These are phyloP conservation scores for Patellifolia procumbens DNA, from an alignment of 179 eudicot genomes.

Conservation along the genomic window DNA sequence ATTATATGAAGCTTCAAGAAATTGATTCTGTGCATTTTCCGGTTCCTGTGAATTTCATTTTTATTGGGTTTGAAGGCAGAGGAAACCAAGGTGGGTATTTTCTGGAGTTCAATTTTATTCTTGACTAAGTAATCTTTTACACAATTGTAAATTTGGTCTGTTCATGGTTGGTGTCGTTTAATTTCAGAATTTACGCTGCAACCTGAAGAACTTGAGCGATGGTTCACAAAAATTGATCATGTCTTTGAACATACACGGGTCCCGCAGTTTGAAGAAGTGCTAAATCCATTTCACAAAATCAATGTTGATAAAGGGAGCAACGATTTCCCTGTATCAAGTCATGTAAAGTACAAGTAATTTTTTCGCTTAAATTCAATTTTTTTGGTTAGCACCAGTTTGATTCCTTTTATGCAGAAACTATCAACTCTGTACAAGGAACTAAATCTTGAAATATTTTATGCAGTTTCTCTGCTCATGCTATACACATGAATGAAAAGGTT, in stretches of 20 bases:
- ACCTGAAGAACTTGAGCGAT: slow-evolving; percentile 88
- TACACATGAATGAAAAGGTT: slow-evolving; percentile 88
- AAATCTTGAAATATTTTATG: slow-evolving; percentile 28
- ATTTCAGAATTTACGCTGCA: slow-evolving; percentile 69
- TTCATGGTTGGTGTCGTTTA: slow-evolving; percentile 8
- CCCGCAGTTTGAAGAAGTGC: slow-evolving; percentile 77
- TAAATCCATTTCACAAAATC: slow-evolving; percentile 76
- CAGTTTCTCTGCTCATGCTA: slow-evolving; percentile 96
- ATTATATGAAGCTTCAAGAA: slow-evolving; percentile 80
- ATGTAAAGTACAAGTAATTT: slow-evolving; percentile 81
- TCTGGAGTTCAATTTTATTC: slow-evolving; percentile 8
- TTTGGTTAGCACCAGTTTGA: slow-evolving; percentile 5
- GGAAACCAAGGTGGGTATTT: slow-evolving; percentile 72
- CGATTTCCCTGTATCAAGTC: slow-evolving; percentile 79
- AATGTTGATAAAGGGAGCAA: slow-evolving; percentile 63
- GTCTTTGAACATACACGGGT: slow-evolving; percentile 85
- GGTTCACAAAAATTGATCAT: slow-evolving; percentile 97
- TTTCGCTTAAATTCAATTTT: slow-evolving; percentile 8
- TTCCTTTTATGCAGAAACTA: neutral
- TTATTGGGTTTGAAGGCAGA: slow-evolving; percentile 89
- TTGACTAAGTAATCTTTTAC: slow-evolving; percentile 4
- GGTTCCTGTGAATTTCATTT: slow-evolving; percentile 86
- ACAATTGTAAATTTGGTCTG: neutral
- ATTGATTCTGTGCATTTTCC: slow-evolving; percentile 88
- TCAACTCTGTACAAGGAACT: slow-evolving; percentile 14